phyloP scores from a whole-genome alignment of 2,329 filamentous ascomycete genomes.

The Fusarium sp. region DNA sequence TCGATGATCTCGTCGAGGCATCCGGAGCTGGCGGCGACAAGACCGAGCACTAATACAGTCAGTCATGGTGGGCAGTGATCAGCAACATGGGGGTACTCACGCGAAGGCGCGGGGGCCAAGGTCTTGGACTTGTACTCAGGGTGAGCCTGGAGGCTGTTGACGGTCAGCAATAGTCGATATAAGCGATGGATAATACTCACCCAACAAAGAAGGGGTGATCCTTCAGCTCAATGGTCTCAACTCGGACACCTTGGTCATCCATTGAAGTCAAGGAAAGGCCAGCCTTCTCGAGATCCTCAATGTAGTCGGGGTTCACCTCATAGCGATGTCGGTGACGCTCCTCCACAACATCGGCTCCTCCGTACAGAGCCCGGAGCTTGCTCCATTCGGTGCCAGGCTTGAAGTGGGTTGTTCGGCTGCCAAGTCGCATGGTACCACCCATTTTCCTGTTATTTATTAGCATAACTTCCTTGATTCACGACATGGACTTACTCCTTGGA shows the following conservation, averaged over 20 bases:
- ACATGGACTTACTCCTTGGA: slow-evolving; percentile 50
- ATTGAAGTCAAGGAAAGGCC: slow-evolving; percentile 64
- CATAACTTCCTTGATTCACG: neutral
- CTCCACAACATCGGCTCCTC: slow-evolving; percentile 62
- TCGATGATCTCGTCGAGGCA: slow-evolving; percentile 62
- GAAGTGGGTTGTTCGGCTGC: slow-evolving; percentile 79
- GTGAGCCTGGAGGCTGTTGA: slow-evolving; percentile 65
- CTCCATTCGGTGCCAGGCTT: slow-evolving; percentile 81
- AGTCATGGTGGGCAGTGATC: neutral
- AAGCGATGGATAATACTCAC: neutral
- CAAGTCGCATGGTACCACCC: slow-evolving; percentile 89
- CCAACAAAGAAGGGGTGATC: slow-evolving; percentile 32
- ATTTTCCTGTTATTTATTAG: slow-evolving; percentile 49
- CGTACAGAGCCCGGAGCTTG: slow-evolving; percentile 80
- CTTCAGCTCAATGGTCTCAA: slow-evolving; percentile 39
- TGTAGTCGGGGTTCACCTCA: slow-evolving; percentile 85
- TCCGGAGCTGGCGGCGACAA: slow-evolving; percentile 66
- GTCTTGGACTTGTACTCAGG: slow-evolving; percentile 86
- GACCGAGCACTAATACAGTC: slow-evolving; percentile 62
- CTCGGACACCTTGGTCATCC: slow-evolving; percentile 55
- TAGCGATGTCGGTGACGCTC: slow-evolving; percentile 92
- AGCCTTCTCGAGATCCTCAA: slow-evolving; percentile 72
- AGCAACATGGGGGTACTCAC: neutral
- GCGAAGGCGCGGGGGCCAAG: slow-evolving; percentile 73
- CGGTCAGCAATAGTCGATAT: slow-evolving; percentile 42